Base-by-base conservation (phyloP, 2,329 filamentous ascomycete genomes). In the Fusarium kyushuense region DNA sequence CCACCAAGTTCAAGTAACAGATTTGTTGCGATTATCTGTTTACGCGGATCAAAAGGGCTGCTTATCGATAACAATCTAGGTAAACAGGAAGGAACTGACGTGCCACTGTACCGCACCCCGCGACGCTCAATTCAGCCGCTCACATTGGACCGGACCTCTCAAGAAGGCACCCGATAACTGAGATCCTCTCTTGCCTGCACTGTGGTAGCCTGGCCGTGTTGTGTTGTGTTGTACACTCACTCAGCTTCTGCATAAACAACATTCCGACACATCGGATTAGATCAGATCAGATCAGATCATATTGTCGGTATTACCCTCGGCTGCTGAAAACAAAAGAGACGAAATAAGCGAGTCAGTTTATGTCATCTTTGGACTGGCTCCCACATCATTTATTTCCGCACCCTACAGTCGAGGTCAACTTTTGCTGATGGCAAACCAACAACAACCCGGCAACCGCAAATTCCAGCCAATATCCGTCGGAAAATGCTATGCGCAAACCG, bases 401-500 rank as follows among this genome's bases (percentile, higher is more conserved):
- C n/a, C 47, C 35, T 27, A n/a, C 27, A 38, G 47, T 27, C 38
- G 17, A 49, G 21, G 25, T 49, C 23, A 45, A 45, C 42, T 19
- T 19, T 45, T 57, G 70, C 69, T 72, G 70, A 74, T 74, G 72
- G 71, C 72, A 65, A 63, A 62, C 58, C 72, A 70, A 67, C 56
- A 55, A 46, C 23, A 55, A 43, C 19, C 56, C 54, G 51, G 55
- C 36, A 51, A 55, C 42, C 69, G 63, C 53, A 71, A 66, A 36
- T 74, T 74, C 55, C 63, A 71, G 55, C 72, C 70, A 32, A 61
- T 77, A 54, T 67, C 71, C 16, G 76, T 82, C 33, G 79, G 80
- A 36, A 74, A 65, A 64, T 80, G 79, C 65, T 71, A 79, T 67
- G 70, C 69, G 35, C 80, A 82, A 70, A 79, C 77, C 19, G 76